phyloP scores from a whole-genome alignment of 805 yeast species.

The Phaffomyces thermotolerans region DNA sequence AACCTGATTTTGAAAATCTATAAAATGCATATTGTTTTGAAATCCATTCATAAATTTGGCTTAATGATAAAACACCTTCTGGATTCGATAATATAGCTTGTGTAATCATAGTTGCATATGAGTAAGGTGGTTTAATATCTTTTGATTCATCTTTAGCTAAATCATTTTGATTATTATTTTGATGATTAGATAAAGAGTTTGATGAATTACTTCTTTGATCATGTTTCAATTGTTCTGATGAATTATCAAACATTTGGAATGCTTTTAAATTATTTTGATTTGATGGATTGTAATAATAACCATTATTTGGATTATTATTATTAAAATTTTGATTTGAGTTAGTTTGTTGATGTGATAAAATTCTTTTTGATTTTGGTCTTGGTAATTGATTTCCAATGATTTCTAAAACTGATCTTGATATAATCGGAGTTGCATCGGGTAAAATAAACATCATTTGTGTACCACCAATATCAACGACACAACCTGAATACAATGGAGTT shows the following conservation, averaged over 20 bases:
- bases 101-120: constrained; percentile 97
- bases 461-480: constrained; percentile 89
- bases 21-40: constrained; percentile 84
- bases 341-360: constrained; percentile 6
- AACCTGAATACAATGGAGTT: constrained; percentile 72
- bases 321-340: not conserved
- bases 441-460: constrained; percentile 98
- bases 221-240: constrained; percentile 7
- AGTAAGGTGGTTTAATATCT: constrained; percentile 93
- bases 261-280: constrained; percentile 28
- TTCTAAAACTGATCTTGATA: constrained; percentile 36
- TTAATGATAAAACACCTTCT: constrained; percentile 81
- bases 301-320: constrained; percentile 1
- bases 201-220: not conserved
- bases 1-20: constrained; percentile 86
- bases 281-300: constrained; percentile 6
- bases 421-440: constrained; percentile 78
- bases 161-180: constrained; percentile 36
- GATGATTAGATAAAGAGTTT: constrained; percentile 2
- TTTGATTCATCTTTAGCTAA: constrained; percentile 85
- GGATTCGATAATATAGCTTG: constrained; percentile 87
- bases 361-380: constrained; percentile 20
- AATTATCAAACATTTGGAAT: constrained; percentile 48
- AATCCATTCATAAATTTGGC: constrained; percentile 92
- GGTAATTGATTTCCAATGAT: constrained; percentile 28